These are phyloP conservation scores for Zoysia pacifica DNA, from an alignment of 176 grass and related monocot genomes.

Conservation along the genomic window DNA sequence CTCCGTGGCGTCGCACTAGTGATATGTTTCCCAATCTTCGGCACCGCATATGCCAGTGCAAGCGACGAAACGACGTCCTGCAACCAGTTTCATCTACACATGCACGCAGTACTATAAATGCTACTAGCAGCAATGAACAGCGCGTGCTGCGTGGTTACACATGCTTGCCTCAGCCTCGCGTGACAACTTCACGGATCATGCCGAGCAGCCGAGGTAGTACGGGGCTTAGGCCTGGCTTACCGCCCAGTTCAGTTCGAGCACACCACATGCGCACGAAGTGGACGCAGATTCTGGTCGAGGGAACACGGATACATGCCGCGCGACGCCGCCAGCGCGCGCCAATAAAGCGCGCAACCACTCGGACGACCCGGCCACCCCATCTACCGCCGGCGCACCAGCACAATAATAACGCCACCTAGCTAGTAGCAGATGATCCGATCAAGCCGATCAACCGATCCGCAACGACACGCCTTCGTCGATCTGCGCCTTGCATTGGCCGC, in stretches of 20 bases:
- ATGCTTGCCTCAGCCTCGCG: too few species aligned
- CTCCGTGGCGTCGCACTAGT: neutral
- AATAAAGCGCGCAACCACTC: constrained; percentile 35
- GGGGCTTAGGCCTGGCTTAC: too few species aligned
- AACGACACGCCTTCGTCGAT: too few species aligned
- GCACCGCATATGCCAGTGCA: too few species aligned
- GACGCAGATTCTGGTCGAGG: neutral
- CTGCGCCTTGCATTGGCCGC: too few species aligned
- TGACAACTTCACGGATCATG: too few species aligned
- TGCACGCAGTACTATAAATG: too few species aligned
- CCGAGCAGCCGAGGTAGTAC: too few species aligned
- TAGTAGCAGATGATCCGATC: neutral
- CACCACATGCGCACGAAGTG: neutral
- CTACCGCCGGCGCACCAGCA: neutral
- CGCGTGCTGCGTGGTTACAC: too few species aligned
- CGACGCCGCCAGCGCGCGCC: neutral
- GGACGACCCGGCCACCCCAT: neutral
- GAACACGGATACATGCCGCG: constrained; percentile 4
- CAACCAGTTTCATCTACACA: too few species aligned
- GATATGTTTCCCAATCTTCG: neutral
- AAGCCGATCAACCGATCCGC: neutral
- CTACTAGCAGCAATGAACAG: too few species aligned
- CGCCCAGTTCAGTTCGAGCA: neutral
- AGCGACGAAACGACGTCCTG: too few species aligned
- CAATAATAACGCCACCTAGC: neutral